Evolutionary conservation across 1,284 basidiomycete species (phyloP).

Genomic region (Trichosporon ovoides): DNA sequence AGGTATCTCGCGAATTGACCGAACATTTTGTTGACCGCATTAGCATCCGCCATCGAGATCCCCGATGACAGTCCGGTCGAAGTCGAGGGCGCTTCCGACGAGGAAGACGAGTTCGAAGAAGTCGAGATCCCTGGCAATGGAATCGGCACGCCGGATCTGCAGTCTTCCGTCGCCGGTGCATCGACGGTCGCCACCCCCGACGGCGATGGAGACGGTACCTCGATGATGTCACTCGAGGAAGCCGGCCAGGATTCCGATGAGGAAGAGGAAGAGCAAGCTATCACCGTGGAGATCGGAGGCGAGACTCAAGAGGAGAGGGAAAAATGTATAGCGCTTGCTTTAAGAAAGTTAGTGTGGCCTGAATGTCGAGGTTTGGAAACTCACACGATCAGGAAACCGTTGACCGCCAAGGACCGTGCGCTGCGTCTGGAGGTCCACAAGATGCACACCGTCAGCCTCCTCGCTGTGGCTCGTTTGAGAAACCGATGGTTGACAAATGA

Average conservation of each 20-base stretch:
- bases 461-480: constrained; percentile 68
- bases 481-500: constrained; percentile 82
- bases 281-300: constrained; percentile 40
- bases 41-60: constrained; percentile 16
- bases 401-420: constrained; percentile 58
- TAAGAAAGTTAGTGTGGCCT: constrained; percentile 36
- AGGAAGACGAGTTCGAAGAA: constrained; percentile 46
- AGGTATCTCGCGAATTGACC: constrained; percentile 3
- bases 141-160: constrained; percentile 16
- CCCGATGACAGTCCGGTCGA: constrained; percentile 14
- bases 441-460: constrained; percentile 71
- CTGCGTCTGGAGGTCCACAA: constrained; percentile 76
- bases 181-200: constrained; percentile 13
- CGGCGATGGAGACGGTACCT: background rate
- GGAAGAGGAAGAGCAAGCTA: constrained; percentile 31
- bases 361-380: background rate
- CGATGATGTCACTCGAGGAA: constrained; percentile 2
- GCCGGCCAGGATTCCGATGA: constrained; percentile 22
- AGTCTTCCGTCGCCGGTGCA: constrained; percentile 28
- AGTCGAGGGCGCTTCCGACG: constrained; percentile 19
- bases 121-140: constrained; percentile 36
- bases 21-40: constrained; percentile 1
- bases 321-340: constrained; percentile 33
- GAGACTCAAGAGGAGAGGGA: constrained; percentile 42
- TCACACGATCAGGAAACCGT: constrained; percentile 37